These are phyloP conservation scores for Crithidia sp. DNA, from an alignment of 208 protist species.

Conservation along the genomic window DNA sequence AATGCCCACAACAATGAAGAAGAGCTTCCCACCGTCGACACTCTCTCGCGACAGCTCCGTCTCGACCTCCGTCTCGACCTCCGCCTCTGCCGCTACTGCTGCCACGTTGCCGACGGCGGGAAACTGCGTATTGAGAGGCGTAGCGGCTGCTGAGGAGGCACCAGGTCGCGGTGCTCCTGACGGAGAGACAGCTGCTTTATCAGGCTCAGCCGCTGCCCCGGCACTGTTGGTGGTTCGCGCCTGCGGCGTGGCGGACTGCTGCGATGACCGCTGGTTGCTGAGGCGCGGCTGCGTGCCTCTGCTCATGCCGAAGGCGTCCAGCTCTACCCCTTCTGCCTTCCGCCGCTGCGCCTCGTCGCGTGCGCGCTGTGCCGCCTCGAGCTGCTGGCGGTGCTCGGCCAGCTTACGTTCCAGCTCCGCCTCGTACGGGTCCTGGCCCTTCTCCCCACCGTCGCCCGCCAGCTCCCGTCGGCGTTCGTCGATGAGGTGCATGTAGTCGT, in stretches of 20 bases:
- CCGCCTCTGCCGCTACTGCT: too few relatives aligned
- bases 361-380: conserved; percentile 41
- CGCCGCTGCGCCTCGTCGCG: conserved; percentile 53
- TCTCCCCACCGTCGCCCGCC: conserved; percentile 11
- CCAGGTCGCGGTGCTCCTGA: too few relatives aligned
- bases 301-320: conserved; percentile 23
- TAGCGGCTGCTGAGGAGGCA: too few relatives aligned
- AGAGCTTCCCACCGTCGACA: conserved; percentile 9
- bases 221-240: neutral
- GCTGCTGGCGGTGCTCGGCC: conserved; percentile 35
- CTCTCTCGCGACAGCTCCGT: conserved; percentile 29
- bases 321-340: conserved; percentile 61
- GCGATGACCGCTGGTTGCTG: neutral
- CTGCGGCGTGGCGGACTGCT: neutral
- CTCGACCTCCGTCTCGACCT: conserved; percentile 9
- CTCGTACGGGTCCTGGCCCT: conserved; percentile 56
- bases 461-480: conserved; percentile 40
- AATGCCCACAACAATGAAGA: conserved; percentile 27
- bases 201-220: neutral
- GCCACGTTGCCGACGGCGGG: too few relatives aligned
- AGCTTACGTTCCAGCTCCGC: conserved; percentile 56
- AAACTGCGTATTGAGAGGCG: neutral
- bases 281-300: neutral
- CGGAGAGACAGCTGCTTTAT: too few relatives aligned
- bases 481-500: conserved; percentile 77